Evolutionary conservation across 768 basidiomycete genomes (phyloP).

Genomic region (Tubosaeta sp.): DNA sequence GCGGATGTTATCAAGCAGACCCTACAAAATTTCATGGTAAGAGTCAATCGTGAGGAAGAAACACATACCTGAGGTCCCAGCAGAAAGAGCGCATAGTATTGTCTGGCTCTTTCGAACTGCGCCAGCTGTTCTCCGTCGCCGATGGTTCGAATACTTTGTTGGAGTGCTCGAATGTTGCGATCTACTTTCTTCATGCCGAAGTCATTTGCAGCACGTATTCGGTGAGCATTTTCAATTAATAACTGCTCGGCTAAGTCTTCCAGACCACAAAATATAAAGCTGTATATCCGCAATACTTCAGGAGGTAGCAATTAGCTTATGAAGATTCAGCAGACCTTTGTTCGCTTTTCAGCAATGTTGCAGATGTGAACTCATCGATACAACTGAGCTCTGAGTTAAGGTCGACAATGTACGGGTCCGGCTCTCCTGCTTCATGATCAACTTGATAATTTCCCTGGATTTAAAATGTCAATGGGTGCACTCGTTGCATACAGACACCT

Average conservation of each 20-base stretch:
- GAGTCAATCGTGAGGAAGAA: neutral
- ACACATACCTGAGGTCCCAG: slow-evolving; percentile 64
- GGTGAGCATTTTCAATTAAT: slow-evolving; percentile 69
- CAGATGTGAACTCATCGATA: slow-evolving; percentile 66
- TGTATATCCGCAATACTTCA: slow-evolving; percentile 27
- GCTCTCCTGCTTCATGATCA: slow-evolving; percentile 82
- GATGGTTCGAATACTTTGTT: slow-evolving; percentile 84
- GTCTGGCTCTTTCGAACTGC: slow-evolving; percentile 71
- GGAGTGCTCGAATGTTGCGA: slow-evolving; percentile 86
- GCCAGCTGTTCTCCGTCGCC: slow-evolving; percentile 54
- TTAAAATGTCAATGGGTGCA: slow-evolving; percentile 7
- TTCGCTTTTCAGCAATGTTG: slow-evolving; percentile 59
- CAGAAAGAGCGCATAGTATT: slow-evolving; percentile 78
- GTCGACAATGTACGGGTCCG: slow-evolving; percentile 84
- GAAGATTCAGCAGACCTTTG: slow-evolving; percentile 49
- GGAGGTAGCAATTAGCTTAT: neutral
- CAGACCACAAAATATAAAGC: slow-evolving; percentile 86
- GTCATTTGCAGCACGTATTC: slow-evolving; percentile 63
- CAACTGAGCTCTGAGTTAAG: slow-evolving; percentile 76
- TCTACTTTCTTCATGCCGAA: slow-evolving; percentile 83
- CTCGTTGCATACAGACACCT: slow-evolving; percentile 20
- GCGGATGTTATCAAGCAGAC: slow-evolving; percentile 71
- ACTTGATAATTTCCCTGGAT: slow-evolving; percentile 79
- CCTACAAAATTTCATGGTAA: slow-evolving; percentile 39
- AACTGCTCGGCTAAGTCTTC: slow-evolving; percentile 81